Evolutionary conservation across 176 grass and related monocot genomes (phyloP), one percentile per base, ranked within the genome.

Genomic region (Oryza glumipatula): DNA sequence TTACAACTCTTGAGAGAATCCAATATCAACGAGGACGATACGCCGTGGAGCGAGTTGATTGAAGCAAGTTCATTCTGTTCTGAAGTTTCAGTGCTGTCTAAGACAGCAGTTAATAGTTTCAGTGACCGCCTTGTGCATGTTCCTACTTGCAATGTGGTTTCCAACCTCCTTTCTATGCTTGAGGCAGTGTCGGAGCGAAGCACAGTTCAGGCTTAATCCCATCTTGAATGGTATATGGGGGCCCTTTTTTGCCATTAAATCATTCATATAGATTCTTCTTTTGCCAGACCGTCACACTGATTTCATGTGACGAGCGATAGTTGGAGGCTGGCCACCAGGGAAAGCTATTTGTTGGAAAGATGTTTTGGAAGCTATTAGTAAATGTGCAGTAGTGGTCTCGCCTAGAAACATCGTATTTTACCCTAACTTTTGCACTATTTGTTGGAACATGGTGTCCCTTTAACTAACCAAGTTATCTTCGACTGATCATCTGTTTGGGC

Each of bases 1-100:
- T 39, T 94, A 67, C 78, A 96, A 73, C 76, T 99, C 61, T 77
- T 99, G 83, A 92, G 77, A 84, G 86, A 91, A 86, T 85, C 91
- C 26, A 63, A 86, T 86, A 70, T 99, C 73, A 92, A 95, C 3
- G 93, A 95, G 52, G 93, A 99, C 78, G 82, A 79, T 15, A 65
- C 65, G 22, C 77, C 82, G 48, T 99, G 96, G 96, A 84, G 47
- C 10, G 82, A 92, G 86, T 74, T 89, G 71, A 73, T 95, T 64
- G 83, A 94, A 65, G 91, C 70, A 75, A 91, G 61, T 68, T 85
- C 84, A 56, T 23, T 12, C 32, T 78, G 70, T 65, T 67, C 63
- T 77, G 64, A 81, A 76, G 86, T 91, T 64, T 80, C 77, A 65
- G 85, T 96, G 73, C 41, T 96, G 15, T 92, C 89, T 19, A 88